Percentiles rank a stretch among this genome's conserved stretches.
Conservation (phyloP, 371 early-diverging fungal genomes). For the Nematocida sp. region DNA sequence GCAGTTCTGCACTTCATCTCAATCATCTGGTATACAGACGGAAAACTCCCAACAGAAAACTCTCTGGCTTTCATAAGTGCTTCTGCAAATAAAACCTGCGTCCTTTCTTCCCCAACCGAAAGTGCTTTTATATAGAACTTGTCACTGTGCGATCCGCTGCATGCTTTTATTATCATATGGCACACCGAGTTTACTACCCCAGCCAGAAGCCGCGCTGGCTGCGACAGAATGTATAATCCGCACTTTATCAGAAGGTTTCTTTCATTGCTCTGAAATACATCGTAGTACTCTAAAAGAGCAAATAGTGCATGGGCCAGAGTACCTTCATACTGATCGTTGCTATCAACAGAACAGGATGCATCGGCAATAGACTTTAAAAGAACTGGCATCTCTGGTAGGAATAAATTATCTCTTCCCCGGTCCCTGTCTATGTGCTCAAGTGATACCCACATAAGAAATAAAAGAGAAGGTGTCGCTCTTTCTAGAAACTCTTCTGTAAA, state of each 20-base stretch:
- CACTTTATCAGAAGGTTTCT: conserved; percentile 51
- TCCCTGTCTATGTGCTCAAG: conserved; percentile 46
- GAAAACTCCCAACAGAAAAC: background rate
- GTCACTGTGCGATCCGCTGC: conserved; percentile 5
- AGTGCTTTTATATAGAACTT: conserved; percentile 32
- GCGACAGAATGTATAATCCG: conserved; percentile 34
- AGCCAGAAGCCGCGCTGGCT: background rate
- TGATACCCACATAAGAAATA: conserved; percentile 52
- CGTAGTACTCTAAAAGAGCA: conserved; percentile 51
- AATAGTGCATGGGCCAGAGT: conserved; percentile 35
- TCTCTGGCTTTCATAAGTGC: conserved; percentile 11
- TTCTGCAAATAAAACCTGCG: conserved; percentile 30
- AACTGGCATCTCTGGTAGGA: conserved; percentile 35
- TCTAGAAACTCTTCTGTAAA: conserved; percentile 45
- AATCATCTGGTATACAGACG: conserved; percentile 6
- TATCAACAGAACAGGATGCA: conserved; percentile 7
- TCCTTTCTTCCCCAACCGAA: background rate
- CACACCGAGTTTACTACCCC: conserved; percentile 24
- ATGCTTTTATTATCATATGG: conserved; percentile 34
- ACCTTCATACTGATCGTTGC: conserved; percentile 18
- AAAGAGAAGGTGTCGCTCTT: conserved; percentile 29
- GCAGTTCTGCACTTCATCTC: conserved; percentile 1
- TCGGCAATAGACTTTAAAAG: conserved; percentile 45
- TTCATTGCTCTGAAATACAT: conserved; percentile 39
- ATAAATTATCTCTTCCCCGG: conserved; percentile 37